phyloP scores from a whole-genome alignment of 75 land plant genomes.

The Pinus albicaulis region DNA sequence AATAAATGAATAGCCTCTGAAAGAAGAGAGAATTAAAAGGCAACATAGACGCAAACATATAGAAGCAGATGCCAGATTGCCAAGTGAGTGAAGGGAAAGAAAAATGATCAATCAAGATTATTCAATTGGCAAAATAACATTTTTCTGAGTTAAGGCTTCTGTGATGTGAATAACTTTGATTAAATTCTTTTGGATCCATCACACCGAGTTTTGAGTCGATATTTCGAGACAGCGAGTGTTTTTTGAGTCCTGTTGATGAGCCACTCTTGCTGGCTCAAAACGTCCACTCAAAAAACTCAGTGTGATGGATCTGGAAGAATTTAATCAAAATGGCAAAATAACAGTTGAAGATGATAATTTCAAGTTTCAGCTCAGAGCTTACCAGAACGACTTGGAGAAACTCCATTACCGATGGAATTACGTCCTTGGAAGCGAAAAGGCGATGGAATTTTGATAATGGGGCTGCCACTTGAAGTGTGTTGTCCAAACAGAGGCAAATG shows the following conservation, averaged over 20 bases:
- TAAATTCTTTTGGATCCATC: too few relatives aligned
- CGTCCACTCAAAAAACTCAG: too few relatives aligned
- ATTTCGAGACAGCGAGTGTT: too few relatives aligned
- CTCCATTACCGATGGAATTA: conserved; percentile 51
- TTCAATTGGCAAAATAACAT: background rate
- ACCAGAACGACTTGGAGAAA: conserved; percentile 17
- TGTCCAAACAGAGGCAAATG: conserved; percentile 68
- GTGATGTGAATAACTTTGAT: too few relatives aligned
- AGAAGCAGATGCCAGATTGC: background rate
- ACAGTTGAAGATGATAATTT: background rate
- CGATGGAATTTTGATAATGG: conserved; percentile 45
- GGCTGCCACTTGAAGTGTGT: conserved; percentile 31
- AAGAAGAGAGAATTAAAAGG: background rate
- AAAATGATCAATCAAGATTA: background rate
- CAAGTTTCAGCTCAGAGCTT: background rate
- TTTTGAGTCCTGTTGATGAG: too few relatives aligned
- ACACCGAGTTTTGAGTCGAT: too few relatives aligned
- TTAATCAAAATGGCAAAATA: background rate
- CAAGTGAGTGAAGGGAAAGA: background rate
- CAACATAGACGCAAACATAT: background rate
- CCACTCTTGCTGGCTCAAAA: too few relatives aligned
- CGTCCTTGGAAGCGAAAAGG: conserved; percentile 61
- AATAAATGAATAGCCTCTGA: background rate
- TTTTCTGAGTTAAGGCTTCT: too few relatives aligned
- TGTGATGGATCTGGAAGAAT: too few relatives aligned